Evolutionary conservation across 352 stramenopile genomes (phyloP).

Genomic region (Pythium brassicae): DNA sequence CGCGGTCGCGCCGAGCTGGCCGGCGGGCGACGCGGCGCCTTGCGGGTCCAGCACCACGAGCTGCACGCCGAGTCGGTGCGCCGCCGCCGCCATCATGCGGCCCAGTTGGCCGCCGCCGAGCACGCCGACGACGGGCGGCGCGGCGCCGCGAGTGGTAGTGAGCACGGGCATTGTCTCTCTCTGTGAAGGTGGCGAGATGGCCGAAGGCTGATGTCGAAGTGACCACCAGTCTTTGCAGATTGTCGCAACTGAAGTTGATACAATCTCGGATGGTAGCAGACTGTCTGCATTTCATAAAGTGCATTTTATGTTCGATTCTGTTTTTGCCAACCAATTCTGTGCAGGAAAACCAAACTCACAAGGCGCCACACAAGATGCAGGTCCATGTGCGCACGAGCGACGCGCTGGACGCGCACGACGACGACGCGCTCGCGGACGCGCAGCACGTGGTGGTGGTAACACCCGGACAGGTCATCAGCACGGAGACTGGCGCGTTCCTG

Average conservation of each 20-base stretch:
- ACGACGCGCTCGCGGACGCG: conserved; percentile 23
- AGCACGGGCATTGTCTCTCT: conserved; percentile 67
- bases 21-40: conserved; percentile 62
- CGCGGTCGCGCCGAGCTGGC: conserved; percentile 62
- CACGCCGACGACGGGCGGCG: conserved; percentile 78
- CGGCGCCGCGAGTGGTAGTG: conserved; percentile 27
- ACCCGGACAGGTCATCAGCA: conserved; percentile 75
- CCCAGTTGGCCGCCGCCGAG: conserved; percentile 97
- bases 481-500: conserved; percentile 74
- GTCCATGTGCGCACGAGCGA: conserved; percentile 13
- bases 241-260: too few relatives aligned
- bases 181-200: too few relatives aligned
- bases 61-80: conserved; percentile 91
- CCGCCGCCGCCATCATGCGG: conserved; percentile 98
- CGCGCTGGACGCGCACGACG: conserved; percentile 3
- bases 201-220: background rate
- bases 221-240: too few relatives aligned
- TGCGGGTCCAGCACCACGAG: conserved; percentile 93
- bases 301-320: too few relatives aligned
- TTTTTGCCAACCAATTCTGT: background rate
- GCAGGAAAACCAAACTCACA: background rate
- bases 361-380: conserved; percentile 10
- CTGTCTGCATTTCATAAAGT: too few relatives aligned
- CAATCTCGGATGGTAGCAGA: too few relatives aligned
- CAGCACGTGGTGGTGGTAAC: conserved; percentile 63